A percentile compares a stretch with the other conserved stretches of the same genome.
Conservation (phyloP, 306 rosid species). For the Quercus ilex region DNA sequence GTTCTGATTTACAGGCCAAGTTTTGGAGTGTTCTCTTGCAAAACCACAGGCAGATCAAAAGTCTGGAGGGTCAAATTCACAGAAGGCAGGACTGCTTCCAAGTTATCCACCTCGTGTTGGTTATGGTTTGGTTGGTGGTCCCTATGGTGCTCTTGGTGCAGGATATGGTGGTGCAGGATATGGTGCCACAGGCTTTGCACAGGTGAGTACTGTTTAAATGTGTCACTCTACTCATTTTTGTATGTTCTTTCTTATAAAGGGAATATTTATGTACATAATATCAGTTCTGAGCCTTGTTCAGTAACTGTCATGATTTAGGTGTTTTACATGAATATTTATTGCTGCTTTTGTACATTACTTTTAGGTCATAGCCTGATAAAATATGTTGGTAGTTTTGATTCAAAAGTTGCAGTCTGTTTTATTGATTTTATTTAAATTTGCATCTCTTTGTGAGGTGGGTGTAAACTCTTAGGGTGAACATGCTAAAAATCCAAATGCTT, state of each 20-base stretch:
- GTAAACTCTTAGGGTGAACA: not conserved
- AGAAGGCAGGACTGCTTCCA: slow-evolving; percentile 75
- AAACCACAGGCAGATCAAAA: slow-evolving; percentile 94
- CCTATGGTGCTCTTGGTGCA: slow-evolving; percentile 72
- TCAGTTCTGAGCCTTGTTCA: not conserved
- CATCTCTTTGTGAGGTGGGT: not conserved
- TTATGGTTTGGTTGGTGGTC: slow-evolving; percentile 70
- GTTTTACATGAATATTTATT: not conserved
- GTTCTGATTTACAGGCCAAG: slow-evolving; percentile 56
- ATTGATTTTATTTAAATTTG: not conserved
- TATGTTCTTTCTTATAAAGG: not conserved
- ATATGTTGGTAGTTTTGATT: not conserved
- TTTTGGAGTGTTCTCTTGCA: slow-evolving; percentile 91
- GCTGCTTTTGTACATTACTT: not conserved
- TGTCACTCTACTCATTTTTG: not conserved
- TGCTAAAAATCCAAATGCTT: not conserved
- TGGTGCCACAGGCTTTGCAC: slow-evolving; percentile 60
- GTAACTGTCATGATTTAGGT: not conserved
- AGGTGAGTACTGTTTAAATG: slow-evolving; percentile 41
- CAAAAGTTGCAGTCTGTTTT: not conserved
- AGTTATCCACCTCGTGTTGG: slow-evolving; percentile 74
- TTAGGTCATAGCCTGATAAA: not conserved
- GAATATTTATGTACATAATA: not conserved
- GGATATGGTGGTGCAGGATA: slow-evolving; percentile 41
- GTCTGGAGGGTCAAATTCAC: slow-evolving; percentile 59